Evolutionary conservation across 441 rosid genomes (phyloP), one percentile per base, ranked within the genome.

Genomic region (Erysimum cheiri): DNA sequence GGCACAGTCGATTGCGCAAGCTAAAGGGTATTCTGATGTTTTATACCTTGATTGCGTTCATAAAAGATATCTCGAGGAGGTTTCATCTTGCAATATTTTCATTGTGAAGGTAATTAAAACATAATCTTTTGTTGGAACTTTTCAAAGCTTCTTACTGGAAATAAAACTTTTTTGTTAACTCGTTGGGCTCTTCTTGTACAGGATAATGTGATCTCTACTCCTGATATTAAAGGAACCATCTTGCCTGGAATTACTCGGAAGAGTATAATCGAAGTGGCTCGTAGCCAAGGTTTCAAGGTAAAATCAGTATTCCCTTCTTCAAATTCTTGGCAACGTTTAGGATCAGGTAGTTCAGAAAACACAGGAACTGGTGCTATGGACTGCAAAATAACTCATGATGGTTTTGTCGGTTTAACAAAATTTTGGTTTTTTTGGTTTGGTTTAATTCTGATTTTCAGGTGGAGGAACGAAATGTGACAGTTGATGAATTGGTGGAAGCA

Each of bases 11-110:
- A 85, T 65, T 76, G 98, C 97, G 32, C 89, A 88, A 82, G 93
- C 90, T 70, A 86, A 86, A 81, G 98, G 98, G 68, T 94, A 82
- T 75, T 87, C 96, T 13, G 97, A 94, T 80, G 98, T 94, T 64
- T 85, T 94, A 36, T 94, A 91, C 77, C 92, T 94, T 63, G 98
- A 94, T 75, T 91, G 97, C 78, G 80, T 88, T 65, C 82, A 87
- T 75, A 94, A 86, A 72, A 83, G 81, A 77, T 91, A 80, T 76
- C 77, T 94, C 49, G 97, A 91, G 62, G 97, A 89, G 85, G 97
- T 94, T 69, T 94, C 96, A 2, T 90, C 96, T 24, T 94, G 98
- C 89, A 94, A 94, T 76, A 88, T 92, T 72, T 94, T 94, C 69
- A 74, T 94, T 73, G 96, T 88, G 55, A 94, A 94, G 99, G 98